phyloP scores from a whole-genome alignment of 2,329 filamentous ascomycete species.

The Aspergillus novofumigatus region DNA sequence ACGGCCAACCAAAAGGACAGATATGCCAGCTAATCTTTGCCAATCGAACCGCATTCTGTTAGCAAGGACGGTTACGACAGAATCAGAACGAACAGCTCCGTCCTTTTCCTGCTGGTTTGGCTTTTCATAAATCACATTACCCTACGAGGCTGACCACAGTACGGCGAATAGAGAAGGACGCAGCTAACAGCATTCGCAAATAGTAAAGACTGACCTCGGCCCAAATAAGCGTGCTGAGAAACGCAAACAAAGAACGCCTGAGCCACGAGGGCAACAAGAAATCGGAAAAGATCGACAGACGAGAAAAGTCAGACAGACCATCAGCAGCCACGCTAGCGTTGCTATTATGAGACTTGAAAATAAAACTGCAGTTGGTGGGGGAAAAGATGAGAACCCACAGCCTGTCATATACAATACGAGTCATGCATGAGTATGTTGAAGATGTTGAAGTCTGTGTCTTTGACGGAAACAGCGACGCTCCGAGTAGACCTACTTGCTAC shows the following conservation, averaged over 20 bases:
- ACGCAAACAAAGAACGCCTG: not conserved
- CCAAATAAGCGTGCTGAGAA: too few relatives aligned
- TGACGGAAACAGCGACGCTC: not conserved
- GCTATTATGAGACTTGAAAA: not conserved
- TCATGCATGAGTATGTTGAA: not conserved
- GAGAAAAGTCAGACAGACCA: not conserved
- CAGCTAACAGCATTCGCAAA: not conserved
- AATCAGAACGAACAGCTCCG: not conserved
- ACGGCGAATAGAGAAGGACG: not conserved
- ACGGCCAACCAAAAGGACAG: constrained; percentile 17
- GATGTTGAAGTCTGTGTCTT: not conserved
- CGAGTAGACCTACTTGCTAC: not conserved
- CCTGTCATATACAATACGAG: not conserved
- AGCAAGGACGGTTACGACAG: not conserved
- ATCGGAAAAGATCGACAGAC: not conserved
- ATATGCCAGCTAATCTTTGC: not conserved
- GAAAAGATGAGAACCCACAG: not conserved
- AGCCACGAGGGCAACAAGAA: not conserved
- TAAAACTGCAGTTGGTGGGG: not conserved
- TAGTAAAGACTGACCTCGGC: too few relatives aligned
- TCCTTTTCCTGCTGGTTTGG: not conserved
- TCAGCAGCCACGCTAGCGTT: not conserved
- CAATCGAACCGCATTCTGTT: not conserved
- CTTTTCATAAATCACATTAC: not conserved
- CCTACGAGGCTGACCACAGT: not conserved